Evolutionary conservation across 306 rosid species (phyloP).

Genomic region (Nissolia schottii): DNA sequence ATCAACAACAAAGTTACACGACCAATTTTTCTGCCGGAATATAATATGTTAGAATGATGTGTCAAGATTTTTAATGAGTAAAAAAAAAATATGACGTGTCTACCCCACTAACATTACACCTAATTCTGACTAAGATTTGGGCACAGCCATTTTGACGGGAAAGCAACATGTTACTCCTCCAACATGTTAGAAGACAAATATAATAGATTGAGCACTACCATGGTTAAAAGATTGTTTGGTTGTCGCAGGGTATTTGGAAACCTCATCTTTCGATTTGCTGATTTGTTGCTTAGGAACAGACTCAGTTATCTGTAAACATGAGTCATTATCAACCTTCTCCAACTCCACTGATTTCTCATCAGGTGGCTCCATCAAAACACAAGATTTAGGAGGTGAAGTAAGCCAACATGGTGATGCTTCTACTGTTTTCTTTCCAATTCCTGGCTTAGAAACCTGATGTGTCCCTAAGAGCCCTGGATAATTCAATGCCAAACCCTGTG

Average conservation of each 20-base stretch:
- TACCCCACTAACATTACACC: no score
- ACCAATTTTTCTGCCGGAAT: no score
- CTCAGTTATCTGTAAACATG: not conserved
- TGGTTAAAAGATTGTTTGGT: slow-evolving; percentile 22
- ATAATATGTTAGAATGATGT: no score
- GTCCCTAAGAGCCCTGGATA: slow-evolving; percentile 69
- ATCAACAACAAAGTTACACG: no score
- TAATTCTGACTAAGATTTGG: no score
- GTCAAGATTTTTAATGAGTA: no score
- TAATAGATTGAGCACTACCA: slow-evolving; percentile 41
- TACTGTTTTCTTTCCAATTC: slow-evolving; percentile 37
- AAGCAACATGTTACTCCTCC: not conserved
- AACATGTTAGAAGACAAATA: not conserved
- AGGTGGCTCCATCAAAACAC: slow-evolving; percentile 69
- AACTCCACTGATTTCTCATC: slow-evolving; percentile 42
- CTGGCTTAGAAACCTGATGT: slow-evolving; percentile 37
- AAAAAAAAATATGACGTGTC: no score
- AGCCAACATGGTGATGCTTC: slow-evolving; percentile 78
- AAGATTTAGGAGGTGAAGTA: slow-evolving; percentile 85
- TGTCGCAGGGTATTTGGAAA: slow-evolving; percentile 31
- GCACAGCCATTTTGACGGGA: no score
- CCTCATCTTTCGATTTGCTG: slow-evolving; percentile 21
- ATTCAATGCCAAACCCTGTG: slow-evolving; percentile 48
- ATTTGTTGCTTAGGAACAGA: slow-evolving; percentile 16
- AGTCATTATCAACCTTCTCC: slow-evolving; percentile 28